A percentile compares a stretch with the other conserved stretches of the same genome.
Evolutionary conservation across 495 filamentous ascomycete genomes (phyloP).

Genomic region (Podospora bellae-mahoneyi): DNA sequence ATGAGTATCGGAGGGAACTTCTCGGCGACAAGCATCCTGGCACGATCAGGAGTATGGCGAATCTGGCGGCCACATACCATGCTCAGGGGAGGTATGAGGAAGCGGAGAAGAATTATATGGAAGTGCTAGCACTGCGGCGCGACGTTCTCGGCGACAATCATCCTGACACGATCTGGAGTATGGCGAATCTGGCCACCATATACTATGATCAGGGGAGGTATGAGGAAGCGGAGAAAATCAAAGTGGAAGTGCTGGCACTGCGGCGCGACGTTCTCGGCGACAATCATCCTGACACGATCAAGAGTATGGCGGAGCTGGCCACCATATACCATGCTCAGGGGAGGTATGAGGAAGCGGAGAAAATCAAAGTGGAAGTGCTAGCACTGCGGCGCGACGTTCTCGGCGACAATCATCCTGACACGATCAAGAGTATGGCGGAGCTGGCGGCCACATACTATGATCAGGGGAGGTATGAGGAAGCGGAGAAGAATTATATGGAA

Average conservation of each 20-base stretch:
- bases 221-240: constrained; percentile 34
- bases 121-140: constrained; percentile 20
- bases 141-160: constrained; percentile 11
- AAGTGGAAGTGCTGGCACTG: constrained; percentile 19
- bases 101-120: constrained; percentile 15
- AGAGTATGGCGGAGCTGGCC: background rate
- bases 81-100: constrained; percentile 21
- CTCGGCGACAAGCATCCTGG: constrained; percentile 27
- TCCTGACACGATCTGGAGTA: background rate
- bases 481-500: constrained; percentile 15
- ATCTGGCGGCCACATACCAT: constrained; percentile 24
- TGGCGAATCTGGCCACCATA: constrained; percentile 11
- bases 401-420: constrained; percentile 31
- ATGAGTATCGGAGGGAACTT: constrained; percentile 12
- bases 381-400: constrained; percentile 27
- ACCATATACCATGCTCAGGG: background rate
- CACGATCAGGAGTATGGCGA: constrained; percentile 22
- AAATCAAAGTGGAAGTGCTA: constrained; percentile 16
- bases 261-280: constrained; percentile 32
- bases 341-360: constrained; percentile 34
- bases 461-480: constrained; percentile 18
- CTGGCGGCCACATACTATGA: background rate
- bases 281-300: constrained; percentile 31
- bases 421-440: background rate
- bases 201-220: constrained; percentile 28